Evolutionary conservation across 345 rosid species (phyloP).

Genomic region (Euphorbia tirucalli): DNA sequence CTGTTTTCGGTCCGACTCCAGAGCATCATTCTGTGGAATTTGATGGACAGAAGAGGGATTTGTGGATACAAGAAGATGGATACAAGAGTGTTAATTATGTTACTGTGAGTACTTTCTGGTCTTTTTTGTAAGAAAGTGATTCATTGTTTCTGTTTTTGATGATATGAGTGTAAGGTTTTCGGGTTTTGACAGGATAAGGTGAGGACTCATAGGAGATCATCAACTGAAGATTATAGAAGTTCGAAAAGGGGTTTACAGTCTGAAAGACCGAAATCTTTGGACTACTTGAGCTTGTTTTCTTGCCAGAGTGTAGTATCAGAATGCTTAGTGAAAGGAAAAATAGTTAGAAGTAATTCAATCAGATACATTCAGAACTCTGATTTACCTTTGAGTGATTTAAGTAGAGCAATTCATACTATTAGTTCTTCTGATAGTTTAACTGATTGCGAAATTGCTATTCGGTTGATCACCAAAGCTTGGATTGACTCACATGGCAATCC

Average conservation of each 20-base stretch:
- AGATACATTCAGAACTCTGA: slow-evolving; percentile 6
- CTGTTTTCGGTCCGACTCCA: slow-evolving; percentile 43
- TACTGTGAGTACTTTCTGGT: slow-evolving; percentile 33
- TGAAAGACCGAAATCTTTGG: slow-evolving; percentile 31
- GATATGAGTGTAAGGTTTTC: slow-evolving; percentile 5
- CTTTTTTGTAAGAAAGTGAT: background rate
- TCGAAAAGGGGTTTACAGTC: slow-evolving; percentile 22
- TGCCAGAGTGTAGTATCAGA: slow-evolving; percentile 43
- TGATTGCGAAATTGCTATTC: slow-evolving; percentile 51
- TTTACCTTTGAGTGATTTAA: slow-evolving; percentile 32
- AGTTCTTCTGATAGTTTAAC: slow-evolving; percentile 39
- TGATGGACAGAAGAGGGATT: slow-evolving; percentile 21
- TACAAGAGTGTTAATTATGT: slow-evolving; percentile 34
- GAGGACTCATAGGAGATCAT: slow-evolving; percentile 22
- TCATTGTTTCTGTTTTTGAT: background rate
- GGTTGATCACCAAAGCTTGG: slow-evolving; percentile 44
- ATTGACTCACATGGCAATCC: slow-evolving; percentile 41
- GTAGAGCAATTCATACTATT: slow-evolving; percentile 36
- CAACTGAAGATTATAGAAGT: slow-evolving; percentile 20
- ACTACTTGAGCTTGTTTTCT: slow-evolving; percentile 27
- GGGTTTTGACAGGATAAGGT: slow-evolving; percentile 33
- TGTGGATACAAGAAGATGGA: slow-evolving; percentile 28
- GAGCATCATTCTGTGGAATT: slow-evolving; percentile 32
- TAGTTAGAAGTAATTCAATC: slow-evolving; percentile 17
- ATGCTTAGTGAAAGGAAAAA: slow-evolving; percentile 31